Conservation (phyloP, 1,284 basidiomycete species). For the Ceratobasidium sp. region DNA sequence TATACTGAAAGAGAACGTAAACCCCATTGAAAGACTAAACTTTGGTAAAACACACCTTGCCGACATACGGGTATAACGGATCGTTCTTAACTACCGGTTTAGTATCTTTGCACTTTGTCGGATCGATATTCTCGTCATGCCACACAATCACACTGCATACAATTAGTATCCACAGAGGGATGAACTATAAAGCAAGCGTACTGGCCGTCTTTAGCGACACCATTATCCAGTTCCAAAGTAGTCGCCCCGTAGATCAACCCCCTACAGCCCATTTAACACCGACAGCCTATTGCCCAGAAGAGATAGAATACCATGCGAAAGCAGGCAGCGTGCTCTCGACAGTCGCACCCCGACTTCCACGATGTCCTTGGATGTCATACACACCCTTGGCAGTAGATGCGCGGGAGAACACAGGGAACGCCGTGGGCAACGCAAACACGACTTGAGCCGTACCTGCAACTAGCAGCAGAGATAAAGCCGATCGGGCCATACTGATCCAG, state of each 20-base stretch:
- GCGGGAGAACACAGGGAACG: slow-evolving; percentile 32
- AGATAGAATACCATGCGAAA: slow-evolving; percentile 73
- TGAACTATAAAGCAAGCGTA: slow-evolving; percentile 51
- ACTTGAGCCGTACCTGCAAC: slow-evolving; percentile 19
- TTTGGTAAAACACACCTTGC: slow-evolving; percentile 8
- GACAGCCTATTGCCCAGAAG: neutral
- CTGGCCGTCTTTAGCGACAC: slow-evolving; percentile 69
- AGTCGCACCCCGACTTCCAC: slow-evolving; percentile 79
- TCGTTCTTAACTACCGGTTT: slow-evolving; percentile 59
- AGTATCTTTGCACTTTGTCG: slow-evolving; percentile 77
- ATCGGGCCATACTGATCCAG: slow-evolving; percentile 22
- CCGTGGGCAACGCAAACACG: slow-evolving; percentile 22
- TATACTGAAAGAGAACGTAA: slow-evolving; percentile 71
- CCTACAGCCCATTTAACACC: slow-evolving; percentile 58
- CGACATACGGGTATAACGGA: slow-evolving; percentile 52
- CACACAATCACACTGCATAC: slow-evolving; percentile 74
- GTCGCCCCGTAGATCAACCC: slow-evolving; percentile 79
- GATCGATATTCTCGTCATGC: slow-evolving; percentile 77
- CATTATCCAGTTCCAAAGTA: slow-evolving; percentile 82
- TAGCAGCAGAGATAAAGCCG: slow-evolving; percentile 7
- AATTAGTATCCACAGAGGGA: neutral
- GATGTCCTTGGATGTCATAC: slow-evolving; percentile 71
- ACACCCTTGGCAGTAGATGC: slow-evolving; percentile 20
- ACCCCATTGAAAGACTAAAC: too few species aligned
- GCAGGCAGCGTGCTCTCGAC: slow-evolving; percentile 77